Base-by-base conservation (phyloP, 805 yeast genomes). In the Danielozyma ontarioensis region DNA sequence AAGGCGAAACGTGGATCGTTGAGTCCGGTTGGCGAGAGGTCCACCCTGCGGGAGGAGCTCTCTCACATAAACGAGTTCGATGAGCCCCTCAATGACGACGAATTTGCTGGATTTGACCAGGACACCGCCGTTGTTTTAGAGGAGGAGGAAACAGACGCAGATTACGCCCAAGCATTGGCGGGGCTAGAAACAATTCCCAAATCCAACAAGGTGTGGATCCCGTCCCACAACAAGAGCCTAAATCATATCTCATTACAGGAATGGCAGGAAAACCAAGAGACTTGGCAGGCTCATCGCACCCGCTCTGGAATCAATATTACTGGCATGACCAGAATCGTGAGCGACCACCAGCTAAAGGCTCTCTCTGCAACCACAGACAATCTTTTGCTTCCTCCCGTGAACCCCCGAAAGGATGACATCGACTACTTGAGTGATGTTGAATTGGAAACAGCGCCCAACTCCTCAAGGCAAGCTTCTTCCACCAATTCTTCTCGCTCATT, bases 171-270 rank as follows among this genome's bases (percentile, higher is more conserved):
- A n/a, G 28, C 42, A 4, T 36, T 58, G 22, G 26, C 28, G 1
- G 63, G 62, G 16, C 42, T 59, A 25, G 64, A 57, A 32, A 39
- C 41, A 13, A 57, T 57, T 21, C 62, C 62, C 21, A 29, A 30
- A 25, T 36, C 46, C 13, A 18, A 27, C 12, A 22, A 23, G 14
- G 17, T 28, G 22, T 25, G 40, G 13, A 28, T 29, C 15, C 6
- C 17, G 25, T 5, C 31, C 18, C 4, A 35, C 14, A 31, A 25
- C 8, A 25, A 21, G 12, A 29, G 28, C 4, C 24, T 33, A 25
- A 38, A 39, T 14, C 44, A 48, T 34, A 55, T 63, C 13, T 50
- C 62, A 6, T 43, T 55, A 8, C 43, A 57, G 13, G 58, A 60
- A 15, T 64, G 70, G 70, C 55, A 58, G 17, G 42, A 37, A 5